A percentile compares a stretch with the other conserved stretches of the same genome.
phyloP scores from a whole-genome alignment of 164 flowering plant species.

The Malania oleifera region DNA sequence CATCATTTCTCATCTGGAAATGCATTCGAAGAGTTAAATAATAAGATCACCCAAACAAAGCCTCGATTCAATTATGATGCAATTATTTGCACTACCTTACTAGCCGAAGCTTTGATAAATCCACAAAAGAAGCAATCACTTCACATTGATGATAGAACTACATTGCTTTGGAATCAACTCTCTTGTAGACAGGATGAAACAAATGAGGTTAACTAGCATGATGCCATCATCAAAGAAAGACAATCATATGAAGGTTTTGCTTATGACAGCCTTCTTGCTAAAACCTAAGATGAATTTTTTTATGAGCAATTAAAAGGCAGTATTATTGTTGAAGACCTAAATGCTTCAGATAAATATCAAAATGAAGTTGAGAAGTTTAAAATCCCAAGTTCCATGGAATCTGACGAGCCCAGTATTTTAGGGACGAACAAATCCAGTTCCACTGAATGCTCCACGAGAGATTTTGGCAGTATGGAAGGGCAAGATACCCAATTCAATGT shows the following conservation, averaged over 20 bases:
- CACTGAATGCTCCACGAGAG: constrained; percentile 5
- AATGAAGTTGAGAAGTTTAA: constrained; percentile 8
- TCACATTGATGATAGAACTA: constrained; percentile 1
- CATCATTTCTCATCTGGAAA: constrained; percentile 12
- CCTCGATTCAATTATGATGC: constrained; percentile 5
- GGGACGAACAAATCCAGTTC: not conserved
- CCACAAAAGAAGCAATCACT: not conserved
- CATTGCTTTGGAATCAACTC: not conserved
- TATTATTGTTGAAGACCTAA: not conserved
- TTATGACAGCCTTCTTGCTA: constrained; percentile 5
- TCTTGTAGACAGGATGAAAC: not conserved
- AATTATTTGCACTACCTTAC: not conserved
- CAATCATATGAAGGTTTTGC: not conserved
- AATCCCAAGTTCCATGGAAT: constrained; percentile 11
- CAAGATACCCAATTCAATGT: constrained; percentile 7
- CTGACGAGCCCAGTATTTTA: constrained; percentile 11
- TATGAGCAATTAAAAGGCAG: not conserved
- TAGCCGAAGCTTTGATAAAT: constrained; percentile 5
- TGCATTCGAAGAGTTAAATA: constrained; percentile 3
- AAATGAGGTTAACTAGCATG: not conserved
- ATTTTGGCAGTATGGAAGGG: constrained; percentile 7
- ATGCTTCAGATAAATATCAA: constrained; percentile 3
- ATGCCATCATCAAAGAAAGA: not conserved
- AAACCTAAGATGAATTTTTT: constrained; percentile 1
- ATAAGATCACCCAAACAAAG: not conserved